Evolutionary conservation across 768 basidiomycete genomes (phyloP), one percentile per base, ranked within the genome.

Genomic region (Leccinum fibrillosum): DNA sequence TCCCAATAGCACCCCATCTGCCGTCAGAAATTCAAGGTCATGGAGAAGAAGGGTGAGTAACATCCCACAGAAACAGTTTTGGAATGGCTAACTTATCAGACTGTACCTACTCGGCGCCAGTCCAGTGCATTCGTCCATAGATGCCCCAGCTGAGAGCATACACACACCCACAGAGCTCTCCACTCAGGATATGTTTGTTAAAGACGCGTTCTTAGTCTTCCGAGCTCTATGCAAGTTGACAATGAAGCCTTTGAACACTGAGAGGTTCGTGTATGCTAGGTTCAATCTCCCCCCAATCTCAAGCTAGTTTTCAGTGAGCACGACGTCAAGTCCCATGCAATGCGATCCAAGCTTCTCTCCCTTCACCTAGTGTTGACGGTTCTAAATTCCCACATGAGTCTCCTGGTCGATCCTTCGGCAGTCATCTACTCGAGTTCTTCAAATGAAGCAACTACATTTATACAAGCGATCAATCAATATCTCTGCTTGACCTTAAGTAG

Each of bases 141-240:
- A 69, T 66, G 49, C 73, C 8, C 49, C 7, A 39, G 12, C 49
- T 23, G 64, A 69, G 47, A 55, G 56, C 54, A 26, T 55, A 67
- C 52, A 71, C 47, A 28, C 62, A 59, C 69, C 61, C 54, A 75
- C 76, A 61, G 82, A 80, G 53, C 77, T 94, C 55, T 85, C 86
- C 19, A 78, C 82, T n/a, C 86, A 90, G 53, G 96, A 99, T 64
- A 75, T 98, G 55, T 96, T 94, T 71, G 82, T 97, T 69, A 98
- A 98, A 70, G 97, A 99, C 69, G 94, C 97, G 0, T 99, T 98
- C 78, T 82, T 99, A 60, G 96, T 99, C 37, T 96, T 98, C 75
- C 83, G 97, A 49, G 95, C 97, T 0, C 78, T 99, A 11, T 98
- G 97, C 78, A 98, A 98, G 71, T 77, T 98, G 62, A 95, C 94